These are phyloP conservation scores for Aspergillus proliferans DNA, from an alignment of 2,329 filamentous ascomycete species.

Conservation along the genomic window DNA sequence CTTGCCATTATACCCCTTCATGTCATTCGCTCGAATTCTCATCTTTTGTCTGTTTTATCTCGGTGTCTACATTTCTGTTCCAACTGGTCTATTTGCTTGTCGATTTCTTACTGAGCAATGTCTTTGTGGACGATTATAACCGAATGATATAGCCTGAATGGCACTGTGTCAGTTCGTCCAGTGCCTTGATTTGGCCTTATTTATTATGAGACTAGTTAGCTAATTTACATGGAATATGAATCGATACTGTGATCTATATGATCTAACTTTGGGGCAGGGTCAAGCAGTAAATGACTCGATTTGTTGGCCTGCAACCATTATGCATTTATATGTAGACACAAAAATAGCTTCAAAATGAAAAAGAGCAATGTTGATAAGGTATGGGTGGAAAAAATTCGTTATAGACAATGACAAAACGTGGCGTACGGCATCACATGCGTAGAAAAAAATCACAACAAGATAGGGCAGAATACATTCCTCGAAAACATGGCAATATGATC, in stretches of 20 bases:
- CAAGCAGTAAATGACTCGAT: not conserved
- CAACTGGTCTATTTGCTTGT: too few relatives aligned
- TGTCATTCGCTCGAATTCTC: constrained; percentile 1
- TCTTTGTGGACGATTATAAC: too few relatives aligned
- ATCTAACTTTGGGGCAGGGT: not conserved
- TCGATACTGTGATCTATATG: not conserved
- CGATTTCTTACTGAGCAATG: too few relatives aligned
- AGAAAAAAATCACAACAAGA: not conserved
- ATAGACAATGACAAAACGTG: not conserved
- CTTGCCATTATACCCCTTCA: constrained; percentile 9
- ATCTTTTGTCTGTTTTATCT: not conserved
- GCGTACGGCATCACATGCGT: not conserved
- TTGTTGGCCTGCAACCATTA: not conserved
- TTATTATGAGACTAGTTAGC: not conserved
- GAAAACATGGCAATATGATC: not conserved
- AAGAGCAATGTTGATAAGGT: not conserved
- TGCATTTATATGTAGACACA: not conserved
- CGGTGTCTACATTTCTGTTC: not conserved
- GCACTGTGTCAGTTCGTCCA: too few relatives aligned
- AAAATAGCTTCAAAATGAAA: not conserved
- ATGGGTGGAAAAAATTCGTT: not conserved
- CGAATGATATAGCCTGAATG: too few relatives aligned
- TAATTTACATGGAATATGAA: not conserved
- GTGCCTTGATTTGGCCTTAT: not conserved
- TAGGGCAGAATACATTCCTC: not conserved